Percentiles rank a stretch among this genome's conserved stretches.
These are phyloP conservation scores for Chondrus crispus DNA, from an alignment of 23 red algal species.

Conservation along the genomic window DNA sequence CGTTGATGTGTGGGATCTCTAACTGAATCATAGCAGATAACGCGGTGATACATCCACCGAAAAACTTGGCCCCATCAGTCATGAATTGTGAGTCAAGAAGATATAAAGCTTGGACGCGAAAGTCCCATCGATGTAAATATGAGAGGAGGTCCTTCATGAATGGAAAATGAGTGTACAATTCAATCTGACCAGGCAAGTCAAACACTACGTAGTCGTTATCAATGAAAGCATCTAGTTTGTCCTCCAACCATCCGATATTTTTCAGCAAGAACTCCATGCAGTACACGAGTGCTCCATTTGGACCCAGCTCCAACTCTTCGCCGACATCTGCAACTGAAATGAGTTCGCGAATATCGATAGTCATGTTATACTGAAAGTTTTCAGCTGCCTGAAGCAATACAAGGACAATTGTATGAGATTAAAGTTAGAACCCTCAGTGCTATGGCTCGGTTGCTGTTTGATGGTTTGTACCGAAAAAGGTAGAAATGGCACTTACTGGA, in stretches of 20 bases:
- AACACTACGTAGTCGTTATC: conserved; percentile 92
- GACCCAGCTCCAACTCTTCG: conserved; percentile 76
- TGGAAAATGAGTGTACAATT: conserved; percentile 89
- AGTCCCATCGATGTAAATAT: conserved; percentile 49
- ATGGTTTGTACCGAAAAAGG: too few relatives aligned
- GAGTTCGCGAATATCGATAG: conserved; percentile 85
- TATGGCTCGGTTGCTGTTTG: too few relatives aligned
- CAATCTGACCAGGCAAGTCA: conserved; percentile 93
- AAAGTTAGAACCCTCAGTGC: too few relatives aligned
- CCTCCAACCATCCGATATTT: conserved; percentile 89
- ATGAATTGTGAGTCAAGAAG: conserved; percentile 90
- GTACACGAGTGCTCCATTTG: conserved; percentile 93
- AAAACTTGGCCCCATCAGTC: conserved; percentile 81
- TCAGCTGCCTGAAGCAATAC: conserved; percentile 86
- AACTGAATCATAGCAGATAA: conserved; percentile 95
- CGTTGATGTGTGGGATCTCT: conserved; percentile 87
- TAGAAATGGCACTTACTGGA: conserved; percentile 81
- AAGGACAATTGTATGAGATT: too few relatives aligned
- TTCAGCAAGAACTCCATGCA: conserved; percentile 97
- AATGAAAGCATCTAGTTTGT: conserved; percentile 62
- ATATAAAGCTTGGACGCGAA: conserved; percentile 77
- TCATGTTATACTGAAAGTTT: conserved; percentile 61
- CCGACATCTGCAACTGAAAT: conserved; percentile 87
- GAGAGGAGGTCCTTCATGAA: conserved; percentile 74
- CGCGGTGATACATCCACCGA: conserved; percentile 86